A percentile compares a stretch with the other conserved stretches of the same genome.
Conservation (phyloP, 129 eudicot genomes). For the Oenanthe sinensis region DNA sequence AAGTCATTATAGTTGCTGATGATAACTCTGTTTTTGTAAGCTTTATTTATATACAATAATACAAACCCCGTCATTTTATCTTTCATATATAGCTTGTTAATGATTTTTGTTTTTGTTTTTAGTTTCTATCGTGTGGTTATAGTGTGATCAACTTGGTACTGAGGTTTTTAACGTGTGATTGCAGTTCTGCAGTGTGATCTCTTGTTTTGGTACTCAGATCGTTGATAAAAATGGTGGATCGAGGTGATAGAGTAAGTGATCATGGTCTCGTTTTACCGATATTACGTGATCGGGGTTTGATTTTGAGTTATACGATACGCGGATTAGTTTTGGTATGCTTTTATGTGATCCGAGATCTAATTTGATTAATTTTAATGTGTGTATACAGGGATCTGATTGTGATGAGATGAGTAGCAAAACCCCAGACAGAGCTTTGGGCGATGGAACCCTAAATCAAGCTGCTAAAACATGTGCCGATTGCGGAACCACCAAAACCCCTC, state of each 20-base stretch:
- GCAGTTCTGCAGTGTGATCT: background rate
- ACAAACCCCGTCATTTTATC: background rate
- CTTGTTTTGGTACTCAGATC: conserved; percentile 5
- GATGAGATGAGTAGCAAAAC: conserved; percentile 45
- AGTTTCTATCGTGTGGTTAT: background rate
- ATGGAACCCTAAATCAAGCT: conserved; percentile 27
- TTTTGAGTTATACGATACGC: background rate
- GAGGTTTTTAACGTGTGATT: background rate
- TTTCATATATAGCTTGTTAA: background rate
- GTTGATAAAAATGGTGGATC: conserved; percentile 51
- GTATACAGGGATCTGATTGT: conserved; percentile 48
- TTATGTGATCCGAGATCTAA: background rate
- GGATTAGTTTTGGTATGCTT: background rate
- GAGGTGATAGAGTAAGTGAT: conserved; percentile 71
- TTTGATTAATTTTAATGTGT: background rate
- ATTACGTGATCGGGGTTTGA: background rate
- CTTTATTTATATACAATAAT: too few species aligned
- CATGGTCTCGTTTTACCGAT: background rate
- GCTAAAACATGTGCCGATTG: conserved; percentile 77
- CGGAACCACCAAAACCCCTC: conserved; percentile 93
- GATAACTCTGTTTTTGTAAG: background rate
- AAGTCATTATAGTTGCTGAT: background rate
- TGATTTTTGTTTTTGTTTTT: background rate
- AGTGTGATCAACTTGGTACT: background rate
- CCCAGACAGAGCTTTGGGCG: conserved; percentile 39